Conservation (phyloP, 148 eudicot species). For the Bassia scoparia region DNA sequence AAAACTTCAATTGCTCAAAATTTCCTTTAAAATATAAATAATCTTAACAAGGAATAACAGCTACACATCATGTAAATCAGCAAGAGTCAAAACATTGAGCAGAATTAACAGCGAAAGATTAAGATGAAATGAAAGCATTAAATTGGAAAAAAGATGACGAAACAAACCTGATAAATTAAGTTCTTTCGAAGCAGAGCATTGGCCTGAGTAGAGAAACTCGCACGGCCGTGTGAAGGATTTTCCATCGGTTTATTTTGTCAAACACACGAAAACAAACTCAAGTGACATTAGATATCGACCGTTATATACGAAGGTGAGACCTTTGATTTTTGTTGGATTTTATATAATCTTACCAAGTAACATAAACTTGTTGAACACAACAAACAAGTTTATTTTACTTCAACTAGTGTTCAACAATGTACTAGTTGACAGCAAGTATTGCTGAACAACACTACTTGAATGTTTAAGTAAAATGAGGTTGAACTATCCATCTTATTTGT, state of each 20-base stretch:
- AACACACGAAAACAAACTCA: conserved; percentile 7
- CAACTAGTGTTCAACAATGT: too few species aligned
- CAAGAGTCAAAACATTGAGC: not conserved
- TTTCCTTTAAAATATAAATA: not conserved
- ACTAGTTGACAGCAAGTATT: too few species aligned
- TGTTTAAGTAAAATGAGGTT: not conserved
- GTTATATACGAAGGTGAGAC: too few species aligned
- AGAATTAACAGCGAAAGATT: not conserved
- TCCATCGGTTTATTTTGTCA: conserved; percentile 33
- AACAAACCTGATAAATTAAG: conserved; percentile 58
- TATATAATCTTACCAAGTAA: too few species aligned
- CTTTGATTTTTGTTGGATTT: too few species aligned
- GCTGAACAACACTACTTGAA: too few species aligned
- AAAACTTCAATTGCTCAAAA: not conserved
- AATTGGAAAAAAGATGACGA: not conserved
- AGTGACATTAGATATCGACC: too few species aligned
- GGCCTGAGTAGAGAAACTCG: conserved; percentile 73
- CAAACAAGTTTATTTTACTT: not conserved
- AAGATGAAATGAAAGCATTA: not conserved
- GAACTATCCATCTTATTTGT: not conserved
- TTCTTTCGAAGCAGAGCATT: conserved; percentile 86
- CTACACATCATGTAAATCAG: not conserved
- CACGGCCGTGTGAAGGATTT: conserved; percentile 42
- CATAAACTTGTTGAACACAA: too few species aligned
- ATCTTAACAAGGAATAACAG: too few species aligned